A percentile compares a stretch with the other conserved stretches of the same genome.
phyloP scores from a whole-genome alignment of 2,329 filamentous ascomycete genomes.

The Grosmannia clavigera region DNA sequence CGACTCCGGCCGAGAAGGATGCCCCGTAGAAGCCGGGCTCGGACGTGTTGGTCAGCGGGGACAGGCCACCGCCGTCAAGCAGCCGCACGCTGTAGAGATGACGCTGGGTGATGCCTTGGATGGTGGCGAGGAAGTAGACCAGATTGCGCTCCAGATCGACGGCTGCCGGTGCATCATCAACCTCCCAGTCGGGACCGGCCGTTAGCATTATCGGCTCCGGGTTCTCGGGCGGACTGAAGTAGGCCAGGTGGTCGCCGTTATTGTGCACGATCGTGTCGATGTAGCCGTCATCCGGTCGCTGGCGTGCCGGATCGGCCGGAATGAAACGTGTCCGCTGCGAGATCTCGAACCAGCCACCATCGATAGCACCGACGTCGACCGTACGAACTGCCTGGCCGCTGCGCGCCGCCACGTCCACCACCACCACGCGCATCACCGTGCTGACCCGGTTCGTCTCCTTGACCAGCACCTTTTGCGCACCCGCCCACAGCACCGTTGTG shows the following conservation, averaged over 20 bases:
- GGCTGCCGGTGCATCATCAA: slow-evolving; percentile 70
- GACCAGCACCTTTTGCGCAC: slow-evolving; percentile 62
- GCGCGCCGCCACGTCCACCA: slow-evolving; percentile 66
- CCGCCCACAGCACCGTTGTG: slow-evolving; percentile 86
- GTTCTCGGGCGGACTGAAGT: slow-evolving; percentile 81
- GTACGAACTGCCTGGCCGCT: slow-evolving; percentile 68
- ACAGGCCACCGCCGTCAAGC: slow-evolving; percentile 55
- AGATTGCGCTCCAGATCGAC: slow-evolving; percentile 76
- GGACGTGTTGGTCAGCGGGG: slow-evolving; percentile 60
- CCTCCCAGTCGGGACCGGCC: slow-evolving; percentile 73
- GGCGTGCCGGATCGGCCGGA: slow-evolving; percentile 66
- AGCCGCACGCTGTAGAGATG: slow-evolving; percentile 86
- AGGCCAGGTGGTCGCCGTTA: slow-evolving; percentile 81
- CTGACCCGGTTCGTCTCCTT: slow-evolving; percentile 92
- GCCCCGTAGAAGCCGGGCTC: slow-evolving; percentile 67
- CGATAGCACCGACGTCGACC: slow-evolving; percentile 68
- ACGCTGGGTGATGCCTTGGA: slow-evolving; percentile 76
- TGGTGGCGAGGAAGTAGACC: slow-evolving; percentile 83
- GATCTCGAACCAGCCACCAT: slow-evolving; percentile 96
- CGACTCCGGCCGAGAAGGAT: slow-evolving; percentile 72
- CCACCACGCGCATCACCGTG: slow-evolving; percentile 74
- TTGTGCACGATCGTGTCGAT: slow-evolving; percentile 82
- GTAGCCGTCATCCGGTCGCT: slow-evolving; percentile 74
- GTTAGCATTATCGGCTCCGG: slow-evolving; percentile 76
- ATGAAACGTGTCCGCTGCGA: slow-evolving; percentile 77